Conservation (phyloP, 495 filamentous ascomycete genomes). For the Aspergillus bridgeri region DNA sequence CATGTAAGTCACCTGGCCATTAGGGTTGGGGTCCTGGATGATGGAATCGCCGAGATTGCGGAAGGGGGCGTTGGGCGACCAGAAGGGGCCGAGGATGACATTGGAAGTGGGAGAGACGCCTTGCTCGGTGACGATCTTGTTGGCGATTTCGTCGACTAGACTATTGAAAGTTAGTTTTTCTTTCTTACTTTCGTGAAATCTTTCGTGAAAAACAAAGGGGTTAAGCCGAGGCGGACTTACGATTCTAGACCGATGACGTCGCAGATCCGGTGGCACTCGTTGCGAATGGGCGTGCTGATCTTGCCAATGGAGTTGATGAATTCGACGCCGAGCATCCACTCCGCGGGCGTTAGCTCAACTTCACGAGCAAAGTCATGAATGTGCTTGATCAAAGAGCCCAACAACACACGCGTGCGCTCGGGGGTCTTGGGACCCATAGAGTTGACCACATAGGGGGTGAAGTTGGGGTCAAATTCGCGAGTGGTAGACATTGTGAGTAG, state of each 20-base stretch:
- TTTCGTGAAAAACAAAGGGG: too few relatives aligned
- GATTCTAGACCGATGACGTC: constrained; percentile 82
- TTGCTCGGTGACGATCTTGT: constrained; percentile 70
- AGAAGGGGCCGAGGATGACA: constrained; percentile 84
- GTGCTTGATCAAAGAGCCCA: constrained; percentile 66
- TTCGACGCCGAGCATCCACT: constrained; percentile 76
- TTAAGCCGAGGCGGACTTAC: constrained; percentile 39
- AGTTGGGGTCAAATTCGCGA: constrained; percentile 64
- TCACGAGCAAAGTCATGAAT: constrained; percentile 83
- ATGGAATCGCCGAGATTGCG: constrained; percentile 65
- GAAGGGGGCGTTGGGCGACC: constrained; percentile 79
- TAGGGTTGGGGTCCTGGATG: constrained; percentile 62
- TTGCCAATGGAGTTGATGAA: constrained; percentile 54
- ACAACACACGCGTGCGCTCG: constrained; percentile 61
- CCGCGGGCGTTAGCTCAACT: constrained; percentile 72
- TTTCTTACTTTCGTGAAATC: too few relatives aligned
- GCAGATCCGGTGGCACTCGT: constrained; percentile 74
- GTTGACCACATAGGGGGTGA: constrained; percentile 71
- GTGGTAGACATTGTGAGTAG: constrained; percentile 31
- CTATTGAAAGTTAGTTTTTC: constrained; percentile 34
- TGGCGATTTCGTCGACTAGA: constrained; percentile 80
- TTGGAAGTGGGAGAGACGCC: constrained; percentile 71
- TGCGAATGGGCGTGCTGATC: constrained; percentile 57
- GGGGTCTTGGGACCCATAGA: constrained; percentile 72
- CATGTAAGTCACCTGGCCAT: constrained; percentile 67